These are phyloP conservation scores for Amanita rimosa DNA, from an alignment of 768 basidiomycete species.

Conservation along the genomic window DNA sequence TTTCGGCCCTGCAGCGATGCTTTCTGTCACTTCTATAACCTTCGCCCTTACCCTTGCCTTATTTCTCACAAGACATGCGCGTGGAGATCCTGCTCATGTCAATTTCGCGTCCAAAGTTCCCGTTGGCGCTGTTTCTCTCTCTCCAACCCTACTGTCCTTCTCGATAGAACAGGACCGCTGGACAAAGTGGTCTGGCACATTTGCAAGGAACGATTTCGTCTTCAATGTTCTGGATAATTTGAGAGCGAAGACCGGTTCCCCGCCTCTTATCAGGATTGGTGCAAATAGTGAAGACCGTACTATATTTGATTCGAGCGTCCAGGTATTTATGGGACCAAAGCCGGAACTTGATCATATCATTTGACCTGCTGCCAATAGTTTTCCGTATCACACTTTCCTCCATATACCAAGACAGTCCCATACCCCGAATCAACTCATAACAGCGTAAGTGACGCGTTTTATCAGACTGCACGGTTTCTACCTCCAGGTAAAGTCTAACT, in stretches of 20 bases:
- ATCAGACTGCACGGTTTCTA: conserved; percentile 38
- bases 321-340: conserved; percentile 19
- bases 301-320: conserved; percentile 34
- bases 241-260: conserved; percentile 34
- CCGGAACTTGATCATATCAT: not conserved
- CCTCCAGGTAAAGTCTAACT: conserved; percentile 28
- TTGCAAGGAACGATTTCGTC: conserved; percentile 44
- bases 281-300: conserved; percentile 52
- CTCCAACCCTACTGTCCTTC: conserved; percentile 43
- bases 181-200: conserved; percentile 53
- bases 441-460: conserved; percentile 46
- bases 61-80: not conserved
- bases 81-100: conserved; percentile 18
- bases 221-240: conserved; percentile 50
- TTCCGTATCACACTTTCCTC: conserved; percentile 38
- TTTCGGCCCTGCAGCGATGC: not conserved
- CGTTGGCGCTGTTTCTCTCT: conserved; percentile 21
- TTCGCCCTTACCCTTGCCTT: not conserved
- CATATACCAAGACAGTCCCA: conserved; percentile 34
- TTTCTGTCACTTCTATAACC: not conserved
- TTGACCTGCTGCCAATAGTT: conserved; percentile 19
- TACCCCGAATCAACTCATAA: conserved; percentile 58
- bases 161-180: conserved; percentile 66
- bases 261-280: conserved; percentile 49
- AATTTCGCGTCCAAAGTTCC: conserved; percentile 29